phyloP scores from a whole-genome alignment of 148 eudicot genomes.

The Cornus controversa region DNA sequence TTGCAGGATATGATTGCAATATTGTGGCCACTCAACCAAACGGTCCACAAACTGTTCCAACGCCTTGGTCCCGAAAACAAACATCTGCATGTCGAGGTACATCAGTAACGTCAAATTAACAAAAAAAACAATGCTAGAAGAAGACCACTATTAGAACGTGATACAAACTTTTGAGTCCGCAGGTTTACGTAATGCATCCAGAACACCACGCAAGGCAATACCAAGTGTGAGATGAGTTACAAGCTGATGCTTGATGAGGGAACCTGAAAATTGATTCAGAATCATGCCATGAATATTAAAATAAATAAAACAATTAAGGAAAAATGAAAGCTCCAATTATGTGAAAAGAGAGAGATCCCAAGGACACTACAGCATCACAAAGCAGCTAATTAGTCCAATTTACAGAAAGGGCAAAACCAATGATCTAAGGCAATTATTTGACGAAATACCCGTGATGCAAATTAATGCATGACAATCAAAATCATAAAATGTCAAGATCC shows the following conservation, averaged over 20 bases:
- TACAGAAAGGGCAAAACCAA: too few species aligned
- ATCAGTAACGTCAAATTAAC: background rate
- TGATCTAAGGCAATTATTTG: too few species aligned
- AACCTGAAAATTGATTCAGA: slow-evolving; percentile 49
- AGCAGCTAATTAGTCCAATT: background rate
- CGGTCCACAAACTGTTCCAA: slow-evolving; percentile 87
- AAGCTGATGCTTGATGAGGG: slow-evolving; percentile 84
- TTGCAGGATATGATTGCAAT: slow-evolving; percentile 91
- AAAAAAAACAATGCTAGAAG: background rate
- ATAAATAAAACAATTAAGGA: background rate
- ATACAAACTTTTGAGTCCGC: slow-evolving; percentile 77
- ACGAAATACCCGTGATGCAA: too few species aligned
- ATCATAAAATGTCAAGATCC: slow-evolving; percentile 1
- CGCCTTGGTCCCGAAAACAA: slow-evolving; percentile 84
- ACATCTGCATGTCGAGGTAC: slow-evolving; percentile 58
- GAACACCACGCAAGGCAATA: slow-evolving; percentile 82
- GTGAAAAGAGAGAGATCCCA: background rate
- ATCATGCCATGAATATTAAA: slow-evolving; percentile 1
- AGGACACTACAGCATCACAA: background rate
- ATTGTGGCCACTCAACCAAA: slow-evolving; percentile 93
- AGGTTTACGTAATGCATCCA: slow-evolving; percentile 88
- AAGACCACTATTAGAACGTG: background rate
- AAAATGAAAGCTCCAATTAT: slow-evolving; percentile 2
- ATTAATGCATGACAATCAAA: background rate
- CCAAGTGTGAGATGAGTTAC: slow-evolving; percentile 94